phyloP scores from a whole-genome alignment of 2,329 filamentous ascomycete genomes.

The Coniochaeta sp. region DNA sequence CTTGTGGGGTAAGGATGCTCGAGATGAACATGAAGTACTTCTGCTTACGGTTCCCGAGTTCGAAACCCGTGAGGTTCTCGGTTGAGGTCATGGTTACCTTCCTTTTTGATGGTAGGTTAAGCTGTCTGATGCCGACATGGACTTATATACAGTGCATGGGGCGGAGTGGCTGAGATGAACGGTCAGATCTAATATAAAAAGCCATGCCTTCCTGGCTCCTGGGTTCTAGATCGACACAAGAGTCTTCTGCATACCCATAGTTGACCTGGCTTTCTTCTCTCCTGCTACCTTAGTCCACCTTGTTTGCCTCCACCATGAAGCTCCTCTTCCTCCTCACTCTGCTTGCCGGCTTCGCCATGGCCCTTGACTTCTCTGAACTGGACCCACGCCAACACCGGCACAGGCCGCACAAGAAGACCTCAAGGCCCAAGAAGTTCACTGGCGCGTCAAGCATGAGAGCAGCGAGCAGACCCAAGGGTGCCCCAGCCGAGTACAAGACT shows the following conservation, averaged over 20 bases:
- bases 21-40: constrained; percentile 10
- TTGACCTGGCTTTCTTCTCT: background rate
- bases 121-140: background rate
- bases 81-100: constrained; percentile 4
- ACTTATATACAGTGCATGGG: background rate
- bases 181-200: constrained; percentile 15
- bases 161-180: background rate
- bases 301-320: constrained; percentile 15
- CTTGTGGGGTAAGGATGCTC: constrained; percentile 11
- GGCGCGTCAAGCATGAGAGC: constrained; percentile 8
- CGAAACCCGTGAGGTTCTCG: constrained; percentile 8
- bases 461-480: constrained; percentile 9
- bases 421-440: constrained; percentile 6
- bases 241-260: background rate
- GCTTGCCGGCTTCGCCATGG: constrained; percentile 15
- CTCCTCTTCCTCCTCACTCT: constrained; percentile 14
- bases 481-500: constrained; percentile 13
- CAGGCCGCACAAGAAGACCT: constrained; percentile 6
- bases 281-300: background rate
- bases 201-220: constrained; percentile 9
- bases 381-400: constrained; percentile 5
- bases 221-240: constrained; percentile 10
- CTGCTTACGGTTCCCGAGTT: constrained; percentile 6
- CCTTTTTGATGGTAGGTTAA: background rate
- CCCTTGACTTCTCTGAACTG: constrained; percentile 11